Evolutionary conservation across 2,329 filamentous ascomycete genomes (phyloP), one percentile per base, ranked within the genome.

Genomic region (Geosmithia flava): DNA sequence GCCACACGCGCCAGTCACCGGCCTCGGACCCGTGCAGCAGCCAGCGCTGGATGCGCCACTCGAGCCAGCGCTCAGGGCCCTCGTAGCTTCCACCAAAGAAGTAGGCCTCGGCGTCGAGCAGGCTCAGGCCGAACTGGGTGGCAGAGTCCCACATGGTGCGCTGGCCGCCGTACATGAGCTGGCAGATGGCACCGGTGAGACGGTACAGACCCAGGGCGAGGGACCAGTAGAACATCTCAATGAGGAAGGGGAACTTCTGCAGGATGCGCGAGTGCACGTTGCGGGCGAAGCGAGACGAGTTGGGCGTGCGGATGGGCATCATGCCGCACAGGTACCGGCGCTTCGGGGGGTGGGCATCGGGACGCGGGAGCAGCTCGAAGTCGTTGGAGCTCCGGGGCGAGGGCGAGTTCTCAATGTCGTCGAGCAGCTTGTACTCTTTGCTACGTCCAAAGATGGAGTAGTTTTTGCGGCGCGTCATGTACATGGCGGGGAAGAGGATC

Each of bases 201-300:
- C 74, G 69, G 63, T 85, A 85, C 58, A 82, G 80, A 44, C 73
- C 68, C 53, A 81, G 76, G 56, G 80, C 83, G 54, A 85, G 69
- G 42, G 74, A 70, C 81, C 81, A 85, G 65, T 85, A 85, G 60
- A 85, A 84, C 79, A 85, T 85, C 61, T 85, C 81, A 45, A 85
- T 72, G 48, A 85, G 61, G 58, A 85, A 85, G 4, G 82, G 81
- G 33, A 64, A 83, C 57, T 80, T 81, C 59, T 82, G 76, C 50
- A 85, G 67, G 48, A 84, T 69, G 23, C 79, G 70, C 51, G 76
- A 81, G 59, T 83, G 80, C 45, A 75, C 59, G 58, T 82, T 64
- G 51, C 74, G 68, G 40, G 72, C 69, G 60, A 81, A 85, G n/a
- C 76, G 71, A 3, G 75, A 75, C 2, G 78, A 75, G 55, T 80